Evolutionary conservation across 129 eudicot species (phyloP), one percentile per base, ranked within the genome.

Genomic region (Artemisia argyi): DNA sequence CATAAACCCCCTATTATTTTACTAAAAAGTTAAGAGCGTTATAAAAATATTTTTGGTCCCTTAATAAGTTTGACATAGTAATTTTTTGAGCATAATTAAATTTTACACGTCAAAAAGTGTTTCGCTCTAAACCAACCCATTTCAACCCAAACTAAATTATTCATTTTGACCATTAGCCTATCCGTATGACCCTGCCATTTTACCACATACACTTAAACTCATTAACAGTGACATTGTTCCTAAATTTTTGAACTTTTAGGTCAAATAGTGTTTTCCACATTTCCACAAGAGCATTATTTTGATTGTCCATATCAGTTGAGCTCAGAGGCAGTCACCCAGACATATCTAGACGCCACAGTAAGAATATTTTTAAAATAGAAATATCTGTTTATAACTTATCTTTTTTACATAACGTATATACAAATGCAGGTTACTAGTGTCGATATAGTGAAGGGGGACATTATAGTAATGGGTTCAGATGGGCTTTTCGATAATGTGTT

Each of bases 221-320:
- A 39, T 39, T 39, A 8, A 39, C 15, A 6, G n/a, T 61, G 1
- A 24, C 16, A 44, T 50, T 60, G 52, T 61, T 53, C 3, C 12
- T 28, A 63, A 65, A 61, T 14, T 63, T 53, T 66, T 75, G 80
- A 75, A 11, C 68, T 65, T 68, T 48, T 78, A 93, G 98, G 98
- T 69, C 96, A 93, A 84, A 53, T 93, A 73, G 75, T 89, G 5
- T 93, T 85, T 75, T 82, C 92, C 72, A 61, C 66, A 28, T 83
- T 79, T 72, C 95, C 95, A 14, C 96, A 87, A 87, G 98, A 93
- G 79, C 98, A 89, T 76, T 89, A 85, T 73, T 92, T 92, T 69
- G 98, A 92, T 72, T 93, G 98, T 59, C 98, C 98, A 11, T 93
- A 87, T 75, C 98, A 93, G 81, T 74, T 93, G 88, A 93, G 98